Evolutionary conservation across 2,329 filamentous ascomycete species (phyloP).

Genomic region (Xylaria arbuscula): DNA sequence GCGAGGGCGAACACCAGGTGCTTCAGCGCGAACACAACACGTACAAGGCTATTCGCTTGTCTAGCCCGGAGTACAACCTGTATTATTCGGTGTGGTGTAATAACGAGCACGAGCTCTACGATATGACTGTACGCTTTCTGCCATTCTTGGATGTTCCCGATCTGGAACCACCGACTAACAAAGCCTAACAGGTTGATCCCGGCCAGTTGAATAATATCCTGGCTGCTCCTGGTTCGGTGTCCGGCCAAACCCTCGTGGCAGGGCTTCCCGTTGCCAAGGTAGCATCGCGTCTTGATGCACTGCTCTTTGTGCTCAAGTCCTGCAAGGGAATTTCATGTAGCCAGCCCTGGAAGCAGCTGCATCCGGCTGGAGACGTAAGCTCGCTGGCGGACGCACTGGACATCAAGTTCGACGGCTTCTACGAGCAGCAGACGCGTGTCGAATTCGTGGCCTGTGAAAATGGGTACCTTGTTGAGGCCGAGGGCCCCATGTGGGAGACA

Average conservation of each 20-base stretch:
- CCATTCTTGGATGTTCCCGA: conserved; percentile 55
- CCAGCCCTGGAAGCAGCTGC: conserved; percentile 60
- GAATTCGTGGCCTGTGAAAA: conserved; percentile 58
- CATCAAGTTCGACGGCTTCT: conserved; percentile 57
- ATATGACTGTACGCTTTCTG: conserved; percentile 61
- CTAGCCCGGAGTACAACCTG: conserved; percentile 60
- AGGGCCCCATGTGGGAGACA: conserved; percentile 44
- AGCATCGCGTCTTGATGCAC: conserved; percentile 57
- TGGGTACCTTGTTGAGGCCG: conserved; percentile 42
- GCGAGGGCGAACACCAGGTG: conserved; percentile 35
- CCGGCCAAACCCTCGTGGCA: conserved; percentile 21
- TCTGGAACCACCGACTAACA: conserved; percentile 49
- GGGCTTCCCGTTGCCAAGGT: conserved; percentile 48
- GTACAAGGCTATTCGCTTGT: conserved; percentile 64
- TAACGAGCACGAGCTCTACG: conserved; percentile 67
- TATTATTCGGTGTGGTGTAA: conserved; percentile 67
- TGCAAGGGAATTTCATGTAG: conserved; percentile 58
- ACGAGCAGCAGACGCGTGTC: conserved; percentile 54
- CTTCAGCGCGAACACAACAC: conserved; percentile 56
- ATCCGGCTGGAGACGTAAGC: conserved; percentile 57
- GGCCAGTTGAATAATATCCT: conserved; percentile 54
- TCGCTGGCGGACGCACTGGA: conserved; percentile 57
- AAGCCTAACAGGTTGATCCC: conserved; percentile 40
- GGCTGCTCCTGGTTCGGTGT: not conserved
- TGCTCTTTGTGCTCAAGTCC: conserved; percentile 63